Base-by-base conservation (phyloP, 1,284 basidiomycete genomes). In the Moesziomyces parantarcticus region DNA sequence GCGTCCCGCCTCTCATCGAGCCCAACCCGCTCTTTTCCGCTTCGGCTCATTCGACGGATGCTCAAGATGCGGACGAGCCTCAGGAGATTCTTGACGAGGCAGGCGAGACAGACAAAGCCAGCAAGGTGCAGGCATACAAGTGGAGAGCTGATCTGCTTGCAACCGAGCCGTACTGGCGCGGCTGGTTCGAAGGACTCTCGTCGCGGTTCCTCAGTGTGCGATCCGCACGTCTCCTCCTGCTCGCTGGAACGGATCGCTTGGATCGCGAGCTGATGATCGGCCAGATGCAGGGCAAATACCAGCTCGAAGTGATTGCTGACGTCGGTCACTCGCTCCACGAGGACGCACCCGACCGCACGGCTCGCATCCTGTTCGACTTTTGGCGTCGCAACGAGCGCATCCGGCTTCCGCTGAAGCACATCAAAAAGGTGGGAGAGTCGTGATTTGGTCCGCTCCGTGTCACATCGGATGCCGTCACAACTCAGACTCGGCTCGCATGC, bases 201-300 rank as follows among this genome's bases (percentile, higher is more conserved):
- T 84, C 85, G 20, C 87, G 88, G 23, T 99, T 99, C 84, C 86
- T 98, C 4, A 83, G 87, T 0, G 88, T 90, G 0, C 88, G 90
- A 18, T 89, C 92, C 0, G 94, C 94, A 0, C 89, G 94, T 16
- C 85, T 99, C 26, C 88, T 99, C 29, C 88, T 98, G 4, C 87
- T 99, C 13, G 96, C 97, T 0, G 95, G 95, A 0, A 91, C 94
- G 10, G 96, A 99, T 78, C 87, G 94, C 9, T 88, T 99, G 2
- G 97, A 99, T 83, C 91, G 89, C 74, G 90, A 93, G 72, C 87
- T 99, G 42, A 97, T 97, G 92, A 95, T 99, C 50, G 97, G 94
- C 0, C 96, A 99, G 84, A 98, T 99, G 96, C 85, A 85, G 65
- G 81, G 79, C 59, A 97, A 97, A 84, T 98, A 97, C 85, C 96